phyloP scores from a whole-genome alignment of 2,329 filamentous ascomycete species.

The Colletotrichum musae region DNA sequence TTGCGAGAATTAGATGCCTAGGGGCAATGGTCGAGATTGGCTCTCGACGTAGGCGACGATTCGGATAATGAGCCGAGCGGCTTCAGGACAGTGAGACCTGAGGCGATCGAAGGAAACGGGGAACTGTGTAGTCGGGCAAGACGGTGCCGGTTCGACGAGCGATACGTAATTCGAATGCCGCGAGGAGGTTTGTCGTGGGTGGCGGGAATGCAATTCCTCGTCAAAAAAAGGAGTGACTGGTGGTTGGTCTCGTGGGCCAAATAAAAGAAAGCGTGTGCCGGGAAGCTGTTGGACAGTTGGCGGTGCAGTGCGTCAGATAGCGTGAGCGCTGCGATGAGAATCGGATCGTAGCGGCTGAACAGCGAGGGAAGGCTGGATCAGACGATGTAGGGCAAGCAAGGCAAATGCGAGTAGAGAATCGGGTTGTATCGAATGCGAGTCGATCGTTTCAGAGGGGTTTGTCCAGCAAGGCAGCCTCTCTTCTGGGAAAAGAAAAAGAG shows the following conservation, averaged over 20 bases:
- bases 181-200: constrained; percentile 35
- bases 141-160: constrained; percentile 13
- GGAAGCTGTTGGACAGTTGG: constrained; percentile 21
- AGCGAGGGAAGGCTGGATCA: constrained; percentile 18
- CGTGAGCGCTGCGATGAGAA: constrained; percentile 19
- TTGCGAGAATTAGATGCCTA: constrained; percentile 30
- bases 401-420: not conserved
- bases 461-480: constrained; percentile 41
- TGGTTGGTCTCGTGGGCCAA: constrained; percentile 34
- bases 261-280: constrained; percentile 19
- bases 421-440: constrained; percentile 18
- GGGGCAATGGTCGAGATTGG: constrained; percentile 20
- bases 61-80: constrained; percentile 8
- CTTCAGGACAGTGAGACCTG: not conserved
- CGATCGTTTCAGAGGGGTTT: constrained; percentile 37
- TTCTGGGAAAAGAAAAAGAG: constrained; percentile 31
- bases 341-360: constrained; percentile 6
- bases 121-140: not conserved
- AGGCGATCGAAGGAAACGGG: constrained; percentile 2
- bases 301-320: constrained; percentile 25
- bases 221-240: constrained; percentile 38
- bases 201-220: constrained; percentile 35
- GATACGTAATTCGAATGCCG: constrained; percentile 37
- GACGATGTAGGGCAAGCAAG: constrained; percentile 3
- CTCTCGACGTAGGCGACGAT: constrained; percentile 8